Evolutionary conservation across 2,329 filamentous ascomycete species (phyloP), one percentile per base, ranked within the genome.

Genomic region (Lachnellula hyalina): DNA sequence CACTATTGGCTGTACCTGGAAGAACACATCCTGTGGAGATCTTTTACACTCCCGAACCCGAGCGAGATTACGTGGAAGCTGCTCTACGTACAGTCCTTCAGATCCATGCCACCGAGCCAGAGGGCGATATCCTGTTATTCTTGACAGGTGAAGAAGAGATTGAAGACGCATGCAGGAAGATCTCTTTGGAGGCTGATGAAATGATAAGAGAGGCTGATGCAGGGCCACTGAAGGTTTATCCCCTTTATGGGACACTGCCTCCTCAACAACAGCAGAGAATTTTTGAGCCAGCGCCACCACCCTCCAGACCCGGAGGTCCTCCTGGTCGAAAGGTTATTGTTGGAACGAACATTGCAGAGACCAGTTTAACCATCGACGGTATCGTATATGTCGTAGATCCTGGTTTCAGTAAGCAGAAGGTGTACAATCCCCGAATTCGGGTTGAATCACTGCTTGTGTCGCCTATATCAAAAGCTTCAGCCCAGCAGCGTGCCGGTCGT

Each of bases 361-460:
- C 94, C 0, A 93, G 87, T 67, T 83, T 99, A 73, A 99, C 94
- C 47, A 99, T 99, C 58, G 94, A 99, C 69, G 94, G 94, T 70
- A 99, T 99, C 61, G 94, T 99, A 36, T 99, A 96, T 68, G 94
- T 99, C 35, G 93, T 99, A n/a, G 94, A 99, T 68, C 93, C 94
- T 2, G 94, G 94, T 36, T 99, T 99, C 77, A 96, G 91, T 76
- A 99, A 99, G 77, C 94, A 99, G 69, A 99, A 97, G 74, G 94
- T 97, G 60, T 99, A 97, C 78, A 97, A 99, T 72, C 93, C 94
- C 21, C 86, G 94, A 58, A 95, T 96, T 65, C 86, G 94, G 72
- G 92, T 99, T 61, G 94, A 99, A 74, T 97, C 94, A 1, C 81
- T 99, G 7, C 79, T 99, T n/a, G 93, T 99, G 5, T 96, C 94